Conservation (phyloP, 768 basidiomycete genomes). For the Roridomyces roridus region DNA sequence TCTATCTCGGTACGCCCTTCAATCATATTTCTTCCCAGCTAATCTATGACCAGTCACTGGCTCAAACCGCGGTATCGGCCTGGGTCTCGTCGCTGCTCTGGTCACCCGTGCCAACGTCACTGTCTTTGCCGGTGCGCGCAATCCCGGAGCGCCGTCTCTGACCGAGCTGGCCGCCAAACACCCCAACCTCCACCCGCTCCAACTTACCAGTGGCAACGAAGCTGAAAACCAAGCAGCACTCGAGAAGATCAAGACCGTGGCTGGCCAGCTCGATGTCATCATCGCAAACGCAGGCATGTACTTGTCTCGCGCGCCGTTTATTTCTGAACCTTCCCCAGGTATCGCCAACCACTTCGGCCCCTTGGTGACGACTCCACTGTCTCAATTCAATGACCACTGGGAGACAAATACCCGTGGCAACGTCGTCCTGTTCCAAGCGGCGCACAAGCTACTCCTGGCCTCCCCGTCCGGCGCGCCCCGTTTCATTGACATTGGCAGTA, state of each 20-base stretch:
- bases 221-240: background rate
- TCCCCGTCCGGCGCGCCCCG: background rate
- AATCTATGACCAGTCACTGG: background rate
- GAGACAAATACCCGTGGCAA: slow-evolving; percentile 1
- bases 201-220: background rate
- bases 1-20: no score
- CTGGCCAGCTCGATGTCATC: slow-evolving; percentile 2
- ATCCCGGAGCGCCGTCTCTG: background rate
- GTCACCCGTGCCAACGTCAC: background rate
- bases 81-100: background rate
- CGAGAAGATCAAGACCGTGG: background rate
- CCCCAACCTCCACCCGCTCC: background rate
- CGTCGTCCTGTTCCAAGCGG: slow-evolving; percentile 6
- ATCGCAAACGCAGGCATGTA: slow-evolving; percentile 6
- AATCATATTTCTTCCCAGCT: background rate
- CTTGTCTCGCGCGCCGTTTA: background rate
- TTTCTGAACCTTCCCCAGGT: background rate
- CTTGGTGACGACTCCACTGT: background rate
- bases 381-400: slow-evolving; percentile 1
- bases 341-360: background rate
- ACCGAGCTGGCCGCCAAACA: background rate
- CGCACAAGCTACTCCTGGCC: slow-evolving; percentile 1
- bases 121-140: slow-evolving; percentile 1
- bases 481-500: background rate
- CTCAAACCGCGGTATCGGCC: background rate